These are phyloP conservation scores for Teratosphaeriaceae sp. DNA, from an alignment of 2,329 filamentous ascomycete species.

Conservation along the genomic window DNA sequence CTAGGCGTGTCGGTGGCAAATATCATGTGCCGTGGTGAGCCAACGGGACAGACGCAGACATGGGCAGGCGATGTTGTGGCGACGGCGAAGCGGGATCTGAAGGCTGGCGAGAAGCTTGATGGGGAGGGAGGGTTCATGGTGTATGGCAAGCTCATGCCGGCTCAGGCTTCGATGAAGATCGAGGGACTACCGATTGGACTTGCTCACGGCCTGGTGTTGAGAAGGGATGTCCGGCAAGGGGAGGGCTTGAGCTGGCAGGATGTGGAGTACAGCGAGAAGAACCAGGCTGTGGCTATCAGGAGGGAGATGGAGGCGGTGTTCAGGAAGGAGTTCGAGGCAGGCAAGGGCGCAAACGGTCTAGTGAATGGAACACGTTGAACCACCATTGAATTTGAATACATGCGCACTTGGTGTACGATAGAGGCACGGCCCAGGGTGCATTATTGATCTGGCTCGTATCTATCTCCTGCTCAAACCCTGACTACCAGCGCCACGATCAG, in stretches of 20 bases:
- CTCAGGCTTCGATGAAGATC: constrained; percentile 35
- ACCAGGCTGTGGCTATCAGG: constrained; percentile 34
- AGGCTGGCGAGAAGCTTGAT: constrained; percentile 39
- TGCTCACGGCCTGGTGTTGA: constrained; percentile 38
- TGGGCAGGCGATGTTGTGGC: constrained; percentile 42
- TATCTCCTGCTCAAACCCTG: not conserved
- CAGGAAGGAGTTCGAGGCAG: constrained; percentile 12
- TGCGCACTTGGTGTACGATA: not conserved
- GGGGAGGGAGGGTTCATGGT: constrained; percentile 42
- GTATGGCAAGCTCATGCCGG: constrained; percentile 39
- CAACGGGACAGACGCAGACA: constrained; percentile 39
- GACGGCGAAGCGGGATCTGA: constrained; percentile 41
- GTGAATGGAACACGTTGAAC: not conserved
- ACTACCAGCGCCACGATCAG: not conserved
- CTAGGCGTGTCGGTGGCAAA: constrained; percentile 39
- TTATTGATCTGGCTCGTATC: not conserved
- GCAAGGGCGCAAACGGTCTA: not conserved
- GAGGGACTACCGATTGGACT: constrained; percentile 39
- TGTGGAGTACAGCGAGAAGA: constrained; percentile 37
- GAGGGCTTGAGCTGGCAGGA: constrained; percentile 39
- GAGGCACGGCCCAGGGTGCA: not conserved
- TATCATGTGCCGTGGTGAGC: constrained; percentile 42
- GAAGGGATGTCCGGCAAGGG: constrained; percentile 36
- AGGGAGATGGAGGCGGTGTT: constrained; percentile 41
- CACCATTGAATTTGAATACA: not conserved